A percentile compares a stretch with the other conserved stretches of the same genome.
These are phyloP conservation scores for Trapa bicornis DNA, from an alignment of 345 rosid species.

Conservation along the genomic window DNA sequence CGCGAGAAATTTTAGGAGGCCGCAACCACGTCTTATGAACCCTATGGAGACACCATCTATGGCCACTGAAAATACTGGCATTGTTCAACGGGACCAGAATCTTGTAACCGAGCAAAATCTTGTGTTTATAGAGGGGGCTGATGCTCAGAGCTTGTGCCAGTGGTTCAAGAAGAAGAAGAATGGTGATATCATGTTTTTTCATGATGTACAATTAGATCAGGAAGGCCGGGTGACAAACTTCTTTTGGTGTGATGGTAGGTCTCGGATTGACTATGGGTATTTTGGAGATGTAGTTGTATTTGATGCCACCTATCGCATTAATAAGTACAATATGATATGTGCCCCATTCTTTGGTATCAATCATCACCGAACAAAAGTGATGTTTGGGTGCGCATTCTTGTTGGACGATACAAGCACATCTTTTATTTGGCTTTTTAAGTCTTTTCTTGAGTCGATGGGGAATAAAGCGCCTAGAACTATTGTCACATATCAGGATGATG, in stretches of 20 bases:
- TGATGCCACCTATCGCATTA: constrained; percentile 2
- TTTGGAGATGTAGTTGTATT: constrained; percentile 7
- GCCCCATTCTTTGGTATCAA: constrained; percentile 9
- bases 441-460: neutral
- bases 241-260: constrained; percentile 5
- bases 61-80: constrained; percentile 5
- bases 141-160: constrained; percentile 4
- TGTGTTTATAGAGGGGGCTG: constrained; percentile 2
- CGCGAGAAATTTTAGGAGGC: constrained; percentile 3
- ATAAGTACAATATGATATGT: constrained; percentile 6
- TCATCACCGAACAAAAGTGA: constrained; percentile 1
- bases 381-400: constrained; percentile 5
- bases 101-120: neutral
- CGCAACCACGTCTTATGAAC: neutral
- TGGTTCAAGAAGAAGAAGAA: constrained; percentile 1
- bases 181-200: constrained; percentile 1
- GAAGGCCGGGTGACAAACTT: constrained; percentile 8
- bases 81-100: constrained; percentile 2
- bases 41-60: neutral
- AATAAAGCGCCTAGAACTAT: neutral
- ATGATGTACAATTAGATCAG: neutral
- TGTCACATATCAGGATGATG: constrained; percentile 1
- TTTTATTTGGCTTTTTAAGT: constrained; percentile 2
- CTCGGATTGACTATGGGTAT: neutral
- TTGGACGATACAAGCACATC: constrained; percentile 1